A percentile compares a stretch with the other conserved stretches of the same genome.
Conservation (phyloP, 2,329 filamentous ascomycete genomes). For the Scedosporium apiospermum region DNA sequence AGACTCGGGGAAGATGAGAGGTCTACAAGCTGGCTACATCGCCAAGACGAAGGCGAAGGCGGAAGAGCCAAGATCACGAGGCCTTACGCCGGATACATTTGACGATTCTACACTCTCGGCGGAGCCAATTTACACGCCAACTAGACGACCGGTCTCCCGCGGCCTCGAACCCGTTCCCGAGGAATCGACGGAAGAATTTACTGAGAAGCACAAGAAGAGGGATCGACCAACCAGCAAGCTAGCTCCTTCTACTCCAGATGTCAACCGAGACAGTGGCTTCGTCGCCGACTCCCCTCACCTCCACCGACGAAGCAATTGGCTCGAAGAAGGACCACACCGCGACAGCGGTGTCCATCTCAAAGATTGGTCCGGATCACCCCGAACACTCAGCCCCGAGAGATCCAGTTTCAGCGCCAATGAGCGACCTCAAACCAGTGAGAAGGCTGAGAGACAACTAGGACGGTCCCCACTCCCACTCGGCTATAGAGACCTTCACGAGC, state of each 20-base stretch:
- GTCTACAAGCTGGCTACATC: neutral
- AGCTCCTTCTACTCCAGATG: conserved; percentile 18
- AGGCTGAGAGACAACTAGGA: conserved; percentile 13
- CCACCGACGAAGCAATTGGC: conserved; percentile 22
- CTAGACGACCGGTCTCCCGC: conserved; percentile 15
- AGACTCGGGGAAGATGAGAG: conserved; percentile 9
- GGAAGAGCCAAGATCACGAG: neutral
- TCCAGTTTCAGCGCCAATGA: conserved; percentile 1
- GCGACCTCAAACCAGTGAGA: conserved; percentile 8
- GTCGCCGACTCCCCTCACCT: conserved; percentile 33
- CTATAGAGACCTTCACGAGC: conserved; percentile 10
- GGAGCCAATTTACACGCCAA: neutral
- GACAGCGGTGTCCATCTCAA: conserved; percentile 50
- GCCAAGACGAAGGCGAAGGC: neutral
- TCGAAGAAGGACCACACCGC: conserved; percentile 27
- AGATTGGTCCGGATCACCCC: conserved; percentile 30
- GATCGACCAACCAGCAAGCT: conserved; percentile 20
- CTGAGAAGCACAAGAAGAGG: conserved; percentile 29
- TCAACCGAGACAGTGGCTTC: conserved; percentile 41
- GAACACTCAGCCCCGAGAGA: conserved; percentile 11
- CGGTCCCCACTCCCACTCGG: conserved; percentile 12
- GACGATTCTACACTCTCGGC: neutral
- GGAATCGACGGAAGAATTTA: conserved; percentile 19
- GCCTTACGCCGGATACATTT: neutral
- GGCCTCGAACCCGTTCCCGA: conserved; percentile 43